Evolutionary conservation across 1,284 basidiomycete species (phyloP).

Genomic region (Sphagnurus paluster): DNA sequence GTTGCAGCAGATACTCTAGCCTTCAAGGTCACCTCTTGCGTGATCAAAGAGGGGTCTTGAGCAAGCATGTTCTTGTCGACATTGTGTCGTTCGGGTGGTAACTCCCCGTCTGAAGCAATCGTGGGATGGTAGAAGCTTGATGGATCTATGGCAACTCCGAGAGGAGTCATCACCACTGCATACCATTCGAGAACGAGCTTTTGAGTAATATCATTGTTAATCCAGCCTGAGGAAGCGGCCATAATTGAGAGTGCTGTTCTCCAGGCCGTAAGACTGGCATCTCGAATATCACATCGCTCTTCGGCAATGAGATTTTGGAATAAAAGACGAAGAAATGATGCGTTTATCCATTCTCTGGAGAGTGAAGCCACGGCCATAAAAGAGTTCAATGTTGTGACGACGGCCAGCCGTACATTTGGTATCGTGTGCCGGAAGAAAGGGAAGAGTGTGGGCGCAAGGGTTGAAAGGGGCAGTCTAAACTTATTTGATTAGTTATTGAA

Average conservation of each 20-base stretch:
- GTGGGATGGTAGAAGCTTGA: conserved; percentile 71
- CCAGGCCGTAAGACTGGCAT: conserved; percentile 82
- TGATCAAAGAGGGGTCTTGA: conserved; percentile 87
- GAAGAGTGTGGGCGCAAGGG: conserved; percentile 86
- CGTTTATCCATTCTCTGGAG: conserved; percentile 81
- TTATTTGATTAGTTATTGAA: conserved; percentile 5
- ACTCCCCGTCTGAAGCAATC: conserved; percentile 44
- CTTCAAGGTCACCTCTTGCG: conserved; percentile 78
- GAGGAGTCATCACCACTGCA: conserved; percentile 86
- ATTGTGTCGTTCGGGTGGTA: conserved; percentile 75
- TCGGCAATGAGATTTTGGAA: conserved; percentile 97
- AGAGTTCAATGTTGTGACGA: conserved; percentile 86
- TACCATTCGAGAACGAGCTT: conserved; percentile 79
- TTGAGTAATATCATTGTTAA: conserved; percentile 54
- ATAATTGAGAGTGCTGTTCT: conserved; percentile 65
- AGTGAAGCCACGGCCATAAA: conserved; percentile 83
- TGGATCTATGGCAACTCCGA: conserved; percentile 81
- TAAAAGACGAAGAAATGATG: conserved; percentile 79
- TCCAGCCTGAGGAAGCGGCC: conserved; percentile 42
- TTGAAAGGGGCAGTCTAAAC: conserved; percentile 70
- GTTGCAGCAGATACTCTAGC: conserved; percentile 82
- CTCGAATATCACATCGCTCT: conserved; percentile 84
- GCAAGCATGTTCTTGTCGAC: conserved; percentile 96
- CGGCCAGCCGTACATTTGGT: conserved; percentile 88
- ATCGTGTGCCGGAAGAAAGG: conserved; percentile 99